Conservation (phyloP, 2,329 filamentous ascomycete genomes). For the Neofusicoccum umdonicola region DNA sequence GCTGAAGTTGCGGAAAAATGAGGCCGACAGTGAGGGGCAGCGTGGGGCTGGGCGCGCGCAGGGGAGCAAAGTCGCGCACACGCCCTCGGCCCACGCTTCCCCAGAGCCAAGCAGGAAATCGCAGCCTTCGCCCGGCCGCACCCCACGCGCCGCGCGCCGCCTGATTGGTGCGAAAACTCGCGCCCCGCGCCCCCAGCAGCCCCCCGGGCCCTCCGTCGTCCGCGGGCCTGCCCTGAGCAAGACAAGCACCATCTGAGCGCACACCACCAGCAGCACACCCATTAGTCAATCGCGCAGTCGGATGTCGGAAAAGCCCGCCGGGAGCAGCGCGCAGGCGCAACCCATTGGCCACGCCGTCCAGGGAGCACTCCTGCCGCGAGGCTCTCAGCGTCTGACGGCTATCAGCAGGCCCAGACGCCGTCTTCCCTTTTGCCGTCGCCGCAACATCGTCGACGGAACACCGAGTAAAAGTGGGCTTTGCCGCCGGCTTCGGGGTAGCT, state of each 20-base stretch:
- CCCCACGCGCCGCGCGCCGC: slow-evolving; percentile 21
- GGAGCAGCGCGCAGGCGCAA: neutral
- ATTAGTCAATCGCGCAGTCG: neutral
- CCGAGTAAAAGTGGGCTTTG: slow-evolving; percentile 28
- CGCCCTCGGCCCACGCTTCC: slow-evolving; percentile 26
- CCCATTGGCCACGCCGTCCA: neutral
- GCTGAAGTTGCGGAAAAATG: slow-evolving; percentile 26
- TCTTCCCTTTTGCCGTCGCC: neutral
- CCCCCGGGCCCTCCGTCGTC: neutral
- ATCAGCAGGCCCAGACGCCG: slow-evolving; percentile 12
- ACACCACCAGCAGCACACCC: neutral
- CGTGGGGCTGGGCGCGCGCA: slow-evolving; percentile 9
- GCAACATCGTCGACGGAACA: slow-evolving; percentile 9
- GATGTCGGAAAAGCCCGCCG: slow-evolving; percentile 2
- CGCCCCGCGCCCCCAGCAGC: neutral
- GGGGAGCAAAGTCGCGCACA: slow-evolving; percentile 28
- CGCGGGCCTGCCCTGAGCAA: neutral
- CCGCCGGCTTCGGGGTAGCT: slow-evolving; percentile 31
- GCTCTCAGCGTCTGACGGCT: neutral
- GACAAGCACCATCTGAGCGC: neutral
- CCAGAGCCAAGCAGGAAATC: slow-evolving; percentile 30
- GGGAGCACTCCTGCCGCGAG: neutral
- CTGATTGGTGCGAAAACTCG: slow-evolving; percentile 16
- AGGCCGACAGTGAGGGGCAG: slow-evolving; percentile 27
- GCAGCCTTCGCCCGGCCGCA: neutral